Conservation (phyloP, 306 rosid genomes). For the Prunus persica region Prunus_persica_NCBIv2 NC_034009.1:6911001-6911500, state of each 20-base stretch:
- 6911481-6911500: background rate
- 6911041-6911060: background rate
- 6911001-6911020: background rate
- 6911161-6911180: slow-evolving; percentile 57
- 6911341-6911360: slow-evolving; percentile 67
- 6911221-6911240: slow-evolving; percentile 24
- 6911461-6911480: background rate
- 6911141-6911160: slow-evolving; percentile 57
- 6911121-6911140: slow-evolving; percentile 52
- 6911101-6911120: slow-evolving; percentile 5
- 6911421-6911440: slow-evolving; percentile 44
- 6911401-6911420: slow-evolving; percentile 53
- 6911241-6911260: slow-evolving; percentile 11
- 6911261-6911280: background rate
- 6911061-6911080: background rate
- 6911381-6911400: slow-evolving; percentile 88
- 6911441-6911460: background rate
- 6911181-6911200: slow-evolving; percentile 58
- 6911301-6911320: slow-evolving; percentile 57
- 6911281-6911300: slow-evolving; percentile 31
- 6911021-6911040: background rate
- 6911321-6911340: slow-evolving; percentile 69
- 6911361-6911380: slow-evolving; percentile 85
- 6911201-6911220: slow-evolving; percentile 64
- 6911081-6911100: background rate